Evolutionary conservation across 2,329 filamentous ascomycete species (phyloP), one percentile per base, ranked within the genome.

Genomic region (Pestalotiopsis fici): DNA sequence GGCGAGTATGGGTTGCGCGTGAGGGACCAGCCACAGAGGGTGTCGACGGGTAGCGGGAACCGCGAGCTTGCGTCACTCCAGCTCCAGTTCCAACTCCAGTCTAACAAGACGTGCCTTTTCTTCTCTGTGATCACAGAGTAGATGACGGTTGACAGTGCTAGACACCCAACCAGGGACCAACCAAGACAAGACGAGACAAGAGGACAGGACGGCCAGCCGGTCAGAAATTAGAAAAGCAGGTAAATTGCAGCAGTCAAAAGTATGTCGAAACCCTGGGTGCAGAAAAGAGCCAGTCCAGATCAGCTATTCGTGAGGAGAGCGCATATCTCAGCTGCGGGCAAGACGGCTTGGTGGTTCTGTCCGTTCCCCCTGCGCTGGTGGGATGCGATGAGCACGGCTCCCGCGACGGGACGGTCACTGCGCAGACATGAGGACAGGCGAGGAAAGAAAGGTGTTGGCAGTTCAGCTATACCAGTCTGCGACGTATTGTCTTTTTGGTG

Each of bases 61-160:
- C 23, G 31, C 27, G 31, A 59, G 63, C 50, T 65, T 65, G 63
- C 63, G 63, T 65, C 54, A n/a, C 6, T 18, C 18, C 43, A n/a
- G 9, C 18, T 50, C 11, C 43, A 18, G 31, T 11, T 18, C 18
- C 43, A n/a, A n/a, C 18, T 50, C 11, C 43, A 18, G 31, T 35
- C 31, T 35, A 35, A 35, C 3, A 35, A 35, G 31, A 11, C 31
- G 31, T 35, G 31, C 31, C 6, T 35, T 35, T 11, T 35, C 11
- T 35, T 35, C 18, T 50, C 43, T 50, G 43, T 18, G 43, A 50
- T 35, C 31, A 7, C 43, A 50, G 43, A 11, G 21, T 43, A 23
- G 63, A 47, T 37, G 43, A 37, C 27, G 43, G 43, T 50, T 50
- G 9, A n/a, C 21, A 21, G 21, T n/a, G 43, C 43, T 50, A 50